Base-by-base conservation (phyloP, 2,329 filamentous ascomycete species). In the Fusarium denticulatum region DNA sequence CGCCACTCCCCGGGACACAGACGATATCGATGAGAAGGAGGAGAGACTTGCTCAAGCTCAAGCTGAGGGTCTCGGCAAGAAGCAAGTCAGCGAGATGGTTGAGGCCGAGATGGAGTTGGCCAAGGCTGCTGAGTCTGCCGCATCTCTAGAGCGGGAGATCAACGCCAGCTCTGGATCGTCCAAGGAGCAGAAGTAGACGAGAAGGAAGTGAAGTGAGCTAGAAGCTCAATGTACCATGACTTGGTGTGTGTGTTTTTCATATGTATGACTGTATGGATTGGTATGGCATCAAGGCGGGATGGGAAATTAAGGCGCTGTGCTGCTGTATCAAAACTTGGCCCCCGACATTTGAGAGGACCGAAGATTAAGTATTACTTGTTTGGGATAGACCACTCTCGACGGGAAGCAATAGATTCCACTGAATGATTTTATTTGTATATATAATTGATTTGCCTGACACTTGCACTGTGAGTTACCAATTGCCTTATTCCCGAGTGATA, bases 11-110 rank as follows among this genome's bases (percentile, higher is more conserved):
- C 93, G 95, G 80, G 96, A 98, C 78, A 90, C 91, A 36, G 94
- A 97, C 71, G 90, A 98, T 81, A 98, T 98, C 77, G 96, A 98
- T 79, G 96, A 98, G 83, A 95, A 96, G 85, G 94, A 97, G 74
- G 93, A 94, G 81, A 89, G 91, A 68, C 83, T 87, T 62, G 81
- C 85, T 32, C 81, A 85, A 6, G 89, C 90, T 13, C 85, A 87
- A 34, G 84, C 85, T 42, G 82, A 84, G 63, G 85, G 82, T 42
- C 79, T 85, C 18, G 83, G 86, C 64, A 85, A 86, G 76, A 84
- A 83, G 57, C 86, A 88, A 73, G 86, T 86, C 12, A 80, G 80
- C 66, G 89, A 91, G 78, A 89, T 89, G 65, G 81, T 86, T 6
- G 87, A 87, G 56, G 88, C 88, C 2, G 88, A 91, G 81, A 80